phyloP scores from a whole-genome alignment of 2,329 filamentous ascomycete species.

The Cladosporium cucumerinum region DNA sequence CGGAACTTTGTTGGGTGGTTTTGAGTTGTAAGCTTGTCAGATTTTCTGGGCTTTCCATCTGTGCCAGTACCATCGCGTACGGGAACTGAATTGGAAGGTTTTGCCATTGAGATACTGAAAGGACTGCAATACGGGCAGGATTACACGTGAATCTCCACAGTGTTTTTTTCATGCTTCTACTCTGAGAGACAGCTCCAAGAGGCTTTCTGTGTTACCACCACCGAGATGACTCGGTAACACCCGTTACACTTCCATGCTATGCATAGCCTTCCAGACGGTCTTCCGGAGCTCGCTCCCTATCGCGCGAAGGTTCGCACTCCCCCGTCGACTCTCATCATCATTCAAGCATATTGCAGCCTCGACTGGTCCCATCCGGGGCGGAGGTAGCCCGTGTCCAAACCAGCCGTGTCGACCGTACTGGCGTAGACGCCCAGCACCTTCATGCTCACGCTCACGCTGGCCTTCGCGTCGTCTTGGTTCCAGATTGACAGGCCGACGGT shows the following conservation, averaged over 20 bases:
- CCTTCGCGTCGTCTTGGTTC: constrained; percentile 54
- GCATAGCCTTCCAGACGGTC: background rate
- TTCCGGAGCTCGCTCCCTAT: background rate
- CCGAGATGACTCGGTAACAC: background rate
- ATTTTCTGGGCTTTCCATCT: background rate
- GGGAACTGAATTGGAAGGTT: background rate
- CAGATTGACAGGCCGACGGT: constrained; percentile 57
- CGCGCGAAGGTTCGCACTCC: background rate
- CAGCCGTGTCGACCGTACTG: constrained; percentile 50
- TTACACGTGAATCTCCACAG: background rate
- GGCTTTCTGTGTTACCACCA: background rate
- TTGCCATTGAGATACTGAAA: background rate
- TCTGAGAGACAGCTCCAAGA: background rate
- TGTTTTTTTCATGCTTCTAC: background rate
- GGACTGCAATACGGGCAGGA: background rate
- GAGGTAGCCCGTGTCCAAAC: constrained; percentile 48
- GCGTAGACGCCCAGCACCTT: constrained; percentile 27
- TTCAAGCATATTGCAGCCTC: constrained; percentile 13
- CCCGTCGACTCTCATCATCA: background rate
- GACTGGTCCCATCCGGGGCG: constrained; percentile 48
- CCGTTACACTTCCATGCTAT: background rate
- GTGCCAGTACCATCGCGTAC: background rate
- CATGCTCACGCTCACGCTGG: constrained; percentile 22
- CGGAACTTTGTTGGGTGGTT: background rate
- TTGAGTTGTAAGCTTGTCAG: too few species aligned